Percentiles rank a stretch among this genome's conserved stretches.
Evolutionary conservation across 164 flowering plant species (phyloP).

Genomic region (Vitis riparia): DNA sequence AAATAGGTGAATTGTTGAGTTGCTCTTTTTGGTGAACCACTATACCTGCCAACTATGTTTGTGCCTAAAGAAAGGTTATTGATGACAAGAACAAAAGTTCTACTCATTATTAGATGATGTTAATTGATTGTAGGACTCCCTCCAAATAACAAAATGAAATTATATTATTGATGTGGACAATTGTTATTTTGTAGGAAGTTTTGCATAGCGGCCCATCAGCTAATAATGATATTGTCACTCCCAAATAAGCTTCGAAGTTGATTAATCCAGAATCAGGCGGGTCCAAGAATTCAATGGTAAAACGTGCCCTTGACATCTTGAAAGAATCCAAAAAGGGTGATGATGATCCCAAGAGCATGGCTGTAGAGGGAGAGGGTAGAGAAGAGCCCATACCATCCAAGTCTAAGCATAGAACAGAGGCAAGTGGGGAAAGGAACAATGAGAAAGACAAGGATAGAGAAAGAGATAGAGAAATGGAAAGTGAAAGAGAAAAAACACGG

Average conservation of each 20-base stretch:
- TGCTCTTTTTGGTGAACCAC: no score
- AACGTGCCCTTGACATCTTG: constrained; percentile 45
- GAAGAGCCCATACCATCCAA: constrained; percentile 46
- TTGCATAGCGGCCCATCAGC: constrained; percentile 29
- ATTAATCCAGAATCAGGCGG: constrained; percentile 40
- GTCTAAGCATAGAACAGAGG: constrained; percentile 47
- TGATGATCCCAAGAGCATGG: constrained; percentile 46
- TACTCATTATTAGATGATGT: no score
- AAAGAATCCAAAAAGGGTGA: constrained; percentile 73
- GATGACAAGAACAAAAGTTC: no score
- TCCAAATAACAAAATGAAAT: no score
- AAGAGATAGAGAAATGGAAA: constrained; percentile 14
- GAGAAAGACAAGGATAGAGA: constrained; percentile 53
- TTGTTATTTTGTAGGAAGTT: constrained; percentile 40
- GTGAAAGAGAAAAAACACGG: constrained; percentile 20
- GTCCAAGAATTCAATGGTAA: constrained; percentile 42
- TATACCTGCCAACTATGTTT: no score
- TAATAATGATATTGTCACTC: constrained; percentile 24
- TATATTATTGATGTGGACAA: no score
- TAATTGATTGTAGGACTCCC: no score
- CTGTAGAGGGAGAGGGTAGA: constrained; percentile 46
- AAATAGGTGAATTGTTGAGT: no score
- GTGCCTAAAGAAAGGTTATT: no score
- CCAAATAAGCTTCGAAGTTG: constrained; percentile 27
- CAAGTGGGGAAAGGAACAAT: constrained; percentile 50